Conservation (phyloP, 2,329 filamentous ascomycete genomes). For the Dothideomycetidae sp. region DNA sequence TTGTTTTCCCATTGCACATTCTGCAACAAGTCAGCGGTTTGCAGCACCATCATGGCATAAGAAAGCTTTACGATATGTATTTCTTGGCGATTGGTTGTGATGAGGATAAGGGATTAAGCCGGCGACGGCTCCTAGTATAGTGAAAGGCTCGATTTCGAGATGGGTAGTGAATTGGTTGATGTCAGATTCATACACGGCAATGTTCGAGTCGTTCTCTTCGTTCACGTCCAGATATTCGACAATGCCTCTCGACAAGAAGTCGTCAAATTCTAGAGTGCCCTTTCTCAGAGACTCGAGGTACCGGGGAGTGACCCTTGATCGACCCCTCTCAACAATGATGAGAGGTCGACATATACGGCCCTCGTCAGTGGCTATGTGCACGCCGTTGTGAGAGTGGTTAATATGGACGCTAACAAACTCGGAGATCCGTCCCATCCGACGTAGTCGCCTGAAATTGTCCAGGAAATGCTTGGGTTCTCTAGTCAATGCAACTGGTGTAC, state of each 20-base stretch:
- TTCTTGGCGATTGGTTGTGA: constrained; percentile 96
- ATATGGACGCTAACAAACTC: constrained; percentile 95
- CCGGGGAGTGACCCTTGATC: constrained; percentile 62
- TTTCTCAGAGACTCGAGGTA: constrained; percentile 71
- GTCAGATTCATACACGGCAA: constrained; percentile 76
- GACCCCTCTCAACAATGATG: constrained; percentile 82
- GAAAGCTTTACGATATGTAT: constrained; percentile 99
- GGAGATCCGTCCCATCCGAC: constrained; percentile 80
- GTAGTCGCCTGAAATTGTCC: constrained; percentile 68
- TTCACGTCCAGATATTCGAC: constrained; percentile 97
- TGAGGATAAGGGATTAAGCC: constrained; percentile 96
- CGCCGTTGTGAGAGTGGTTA: constrained; percentile 79
- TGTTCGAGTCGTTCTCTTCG: constrained; percentile 92
- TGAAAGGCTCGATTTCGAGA: constrained; percentile 95
- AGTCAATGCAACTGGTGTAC: constrained; percentile 81
- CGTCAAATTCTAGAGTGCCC: constrained; percentile 79
- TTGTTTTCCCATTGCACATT: constrained; percentile 99
- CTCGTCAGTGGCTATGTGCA: constrained; percentile 94
- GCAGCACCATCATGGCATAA: constrained; percentile 97
- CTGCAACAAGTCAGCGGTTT: too few species aligned
- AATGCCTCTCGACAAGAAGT: constrained; percentile 77
- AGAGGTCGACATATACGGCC: constrained; percentile 90
- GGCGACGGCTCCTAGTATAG: constrained; percentile 85
- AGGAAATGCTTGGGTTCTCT: constrained; percentile 76
- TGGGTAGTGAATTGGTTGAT: constrained; percentile 78